These are phyloP conservation scores for Polytrichum commune DNA, from an alignment of 225 moss, liverwort and hornwort species.

Conservation along the genomic window DNA sequence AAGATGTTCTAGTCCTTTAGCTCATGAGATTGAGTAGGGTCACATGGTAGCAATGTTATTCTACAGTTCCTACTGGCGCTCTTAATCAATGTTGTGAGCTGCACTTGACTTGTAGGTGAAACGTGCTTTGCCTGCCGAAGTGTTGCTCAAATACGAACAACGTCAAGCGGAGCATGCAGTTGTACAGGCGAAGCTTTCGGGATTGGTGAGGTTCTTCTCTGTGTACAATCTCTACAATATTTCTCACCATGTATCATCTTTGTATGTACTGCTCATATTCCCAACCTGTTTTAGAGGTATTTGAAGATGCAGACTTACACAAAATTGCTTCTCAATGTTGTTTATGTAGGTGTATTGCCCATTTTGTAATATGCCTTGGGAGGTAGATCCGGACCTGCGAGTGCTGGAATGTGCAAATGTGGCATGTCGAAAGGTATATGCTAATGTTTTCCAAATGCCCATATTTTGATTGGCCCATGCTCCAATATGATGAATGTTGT, in stretches of 20 bases:
- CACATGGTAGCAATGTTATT: too few relatives aligned
- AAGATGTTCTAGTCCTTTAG: too few relatives aligned
- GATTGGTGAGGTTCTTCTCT: constrained; percentile 44
- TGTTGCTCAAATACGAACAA: constrained; percentile 80
- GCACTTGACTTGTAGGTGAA: constrained; percentile 39
- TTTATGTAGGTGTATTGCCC: constrained; percentile 73
- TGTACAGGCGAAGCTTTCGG: constrained; percentile 63
- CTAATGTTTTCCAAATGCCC: too few relatives aligned
- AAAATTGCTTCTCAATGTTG: neutral
- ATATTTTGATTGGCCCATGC: too few relatives aligned
- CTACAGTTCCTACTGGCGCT: neutral
- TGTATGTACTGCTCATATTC: too few relatives aligned
- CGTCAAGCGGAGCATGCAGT: constrained; percentile 92
- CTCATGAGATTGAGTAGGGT: too few relatives aligned
- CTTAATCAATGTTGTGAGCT: neutral
- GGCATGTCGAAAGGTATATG: constrained; percentile 58
- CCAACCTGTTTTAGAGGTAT: too few relatives aligned
- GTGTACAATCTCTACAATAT: too few relatives aligned
- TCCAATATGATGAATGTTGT: too few relatives aligned
- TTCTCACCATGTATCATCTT: too few relatives aligned
- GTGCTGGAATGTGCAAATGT: constrained; percentile 64
- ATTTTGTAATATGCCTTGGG: constrained; percentile 81
- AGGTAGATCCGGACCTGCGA: constrained; percentile 67
- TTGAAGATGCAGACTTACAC: too few relatives aligned
- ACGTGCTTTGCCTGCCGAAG: constrained; percentile 65